A percentile compares a stretch with the other conserved stretches of the same genome.
These are phyloP conservation scores for Austropuccinia psidii DNA, from an alignment of 1,284 basidiomycete genomes.

Conservation along the genomic window DNA sequence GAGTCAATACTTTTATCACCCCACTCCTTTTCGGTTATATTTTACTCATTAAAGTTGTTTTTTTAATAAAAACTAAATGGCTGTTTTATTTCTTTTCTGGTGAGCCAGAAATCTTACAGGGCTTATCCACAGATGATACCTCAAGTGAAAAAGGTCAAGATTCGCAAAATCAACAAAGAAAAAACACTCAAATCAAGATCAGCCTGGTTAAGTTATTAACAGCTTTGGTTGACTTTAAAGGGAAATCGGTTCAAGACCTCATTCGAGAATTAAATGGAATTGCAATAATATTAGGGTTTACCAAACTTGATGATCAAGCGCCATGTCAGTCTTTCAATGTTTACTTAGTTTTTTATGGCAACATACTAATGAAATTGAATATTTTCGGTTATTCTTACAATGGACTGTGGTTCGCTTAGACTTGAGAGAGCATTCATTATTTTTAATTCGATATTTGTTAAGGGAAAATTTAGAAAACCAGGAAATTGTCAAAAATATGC, in stretches of 20 bases:
- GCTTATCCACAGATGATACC: too few species aligned
- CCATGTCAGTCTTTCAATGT: slow-evolving; percentile 4
- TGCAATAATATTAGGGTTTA: not conserved
- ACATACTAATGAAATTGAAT: too few species aligned
- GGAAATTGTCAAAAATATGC: not conserved
- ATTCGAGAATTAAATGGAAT: not conserved
- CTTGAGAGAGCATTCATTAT: slow-evolving; percentile 10
- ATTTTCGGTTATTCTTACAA: too few species aligned
- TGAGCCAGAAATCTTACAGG: too few species aligned
- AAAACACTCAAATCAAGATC: not conserved
- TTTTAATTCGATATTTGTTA: not conserved
- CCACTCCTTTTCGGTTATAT: too few species aligned
- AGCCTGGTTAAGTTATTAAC: slow-evolving; percentile 4
- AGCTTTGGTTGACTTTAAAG: not conserved
- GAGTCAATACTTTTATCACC: not conserved
- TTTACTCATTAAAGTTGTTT: too few species aligned
- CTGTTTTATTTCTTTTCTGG: too few species aligned
- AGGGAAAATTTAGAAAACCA: slow-evolving; percentile 7
- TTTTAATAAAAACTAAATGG: too few species aligned
- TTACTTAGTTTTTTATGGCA: too few species aligned
- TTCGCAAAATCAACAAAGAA: not conserved
- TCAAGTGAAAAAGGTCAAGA: not conserved
- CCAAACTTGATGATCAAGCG: not conserved
- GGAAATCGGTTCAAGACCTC: not conserved
- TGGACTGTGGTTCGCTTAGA: not conserved